phyloP scores from a whole-genome alignment of 257 asterid species.

The Penstemon eatonii region DNA sequence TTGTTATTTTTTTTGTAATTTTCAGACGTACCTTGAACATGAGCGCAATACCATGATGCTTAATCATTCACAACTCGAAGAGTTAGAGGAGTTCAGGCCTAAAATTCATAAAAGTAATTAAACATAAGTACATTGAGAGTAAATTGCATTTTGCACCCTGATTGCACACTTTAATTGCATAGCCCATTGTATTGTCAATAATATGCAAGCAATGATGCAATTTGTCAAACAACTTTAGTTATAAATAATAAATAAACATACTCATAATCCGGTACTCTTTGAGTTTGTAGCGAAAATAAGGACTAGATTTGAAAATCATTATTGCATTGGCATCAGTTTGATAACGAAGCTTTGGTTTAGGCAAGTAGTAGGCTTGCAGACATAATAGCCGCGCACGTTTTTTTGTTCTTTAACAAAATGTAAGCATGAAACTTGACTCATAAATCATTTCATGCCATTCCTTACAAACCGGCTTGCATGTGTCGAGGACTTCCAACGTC shows the following conservation, averaged over 20 bases:
- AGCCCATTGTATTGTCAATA: no score
- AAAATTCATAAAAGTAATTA: no score
- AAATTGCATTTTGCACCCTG: no score
- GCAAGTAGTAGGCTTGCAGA: slow-evolving; percentile 35
- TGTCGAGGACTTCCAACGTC: background rate
- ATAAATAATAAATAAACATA: background rate
- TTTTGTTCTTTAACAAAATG: background rate
- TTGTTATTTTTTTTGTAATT: background rate
- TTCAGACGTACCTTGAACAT: slow-evolving; percentile 57
- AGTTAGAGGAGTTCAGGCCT: no score
- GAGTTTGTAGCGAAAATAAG: slow-evolving; percentile 21
- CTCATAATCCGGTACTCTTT: background rate
- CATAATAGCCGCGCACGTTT: background rate
- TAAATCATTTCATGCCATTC: background rate
- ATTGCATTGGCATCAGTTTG: background rate
- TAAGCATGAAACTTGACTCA: background rate
- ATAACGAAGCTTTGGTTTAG: slow-evolving; percentile 23
- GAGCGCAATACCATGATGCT: slow-evolving; percentile 58
- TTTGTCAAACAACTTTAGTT: no score
- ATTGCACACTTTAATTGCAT: no score
- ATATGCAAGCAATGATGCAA: no score
- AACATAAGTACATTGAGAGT: no score
- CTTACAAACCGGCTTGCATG: background rate
- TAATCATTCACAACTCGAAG: no score
- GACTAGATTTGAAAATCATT: slow-evolving; percentile 16